Conservation (phyloP, 257 asterid species). For the Penstemon barbatus region DNA sequence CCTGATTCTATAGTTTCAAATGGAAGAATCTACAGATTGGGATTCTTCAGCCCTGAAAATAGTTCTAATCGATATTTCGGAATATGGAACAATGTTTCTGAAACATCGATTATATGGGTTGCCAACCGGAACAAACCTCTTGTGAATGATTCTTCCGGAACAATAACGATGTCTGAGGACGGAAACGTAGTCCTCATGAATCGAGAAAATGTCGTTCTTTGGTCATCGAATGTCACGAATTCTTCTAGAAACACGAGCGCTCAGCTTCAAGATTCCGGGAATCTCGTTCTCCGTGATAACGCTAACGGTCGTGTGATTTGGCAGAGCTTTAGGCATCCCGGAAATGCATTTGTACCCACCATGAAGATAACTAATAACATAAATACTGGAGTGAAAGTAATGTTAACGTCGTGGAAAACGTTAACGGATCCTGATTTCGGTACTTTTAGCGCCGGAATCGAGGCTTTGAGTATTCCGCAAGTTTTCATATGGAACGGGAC, state of each 20-base stretch:
- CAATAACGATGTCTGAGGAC: slow-evolving; percentile 37
- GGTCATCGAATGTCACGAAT: slow-evolving; percentile 41
- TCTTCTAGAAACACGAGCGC: slow-evolving; percentile 34
- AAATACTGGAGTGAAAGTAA: slow-evolving; percentile 16
- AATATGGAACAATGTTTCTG: slow-evolving; percentile 35
- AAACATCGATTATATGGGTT: slow-evolving; percentile 41
- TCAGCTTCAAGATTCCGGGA: slow-evolving; percentile 41
- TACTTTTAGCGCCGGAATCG: slow-evolving; percentile 30
- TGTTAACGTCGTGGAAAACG: slow-evolving; percentile 37
- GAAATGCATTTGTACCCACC: slow-evolving; percentile 29
- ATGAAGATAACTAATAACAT: slow-evolving; percentile 28
- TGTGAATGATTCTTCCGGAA: slow-evolving; percentile 32
- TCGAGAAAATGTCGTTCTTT: slow-evolving; percentile 28
- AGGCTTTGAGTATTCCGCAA: slow-evolving; percentile 39
- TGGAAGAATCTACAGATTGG: slow-evolving; percentile 33
- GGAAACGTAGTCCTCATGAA: slow-evolving; percentile 40
- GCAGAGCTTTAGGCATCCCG: slow-evolving; percentile 44
- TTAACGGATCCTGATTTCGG: slow-evolving; percentile 34
- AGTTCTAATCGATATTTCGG: slow-evolving; percentile 43
- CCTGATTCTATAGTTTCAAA: slow-evolving; percentile 38
- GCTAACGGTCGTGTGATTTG: slow-evolving; percentile 32
- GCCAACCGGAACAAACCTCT: slow-evolving; percentile 47
- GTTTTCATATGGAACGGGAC: slow-evolving; percentile 32
- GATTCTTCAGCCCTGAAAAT: slow-evolving; percentile 43
- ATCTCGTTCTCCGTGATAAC: slow-evolving; percentile 39